Base-by-base conservation (phyloP, 495 filamentous ascomycete species). In the Neurospora sp. region DNA sequence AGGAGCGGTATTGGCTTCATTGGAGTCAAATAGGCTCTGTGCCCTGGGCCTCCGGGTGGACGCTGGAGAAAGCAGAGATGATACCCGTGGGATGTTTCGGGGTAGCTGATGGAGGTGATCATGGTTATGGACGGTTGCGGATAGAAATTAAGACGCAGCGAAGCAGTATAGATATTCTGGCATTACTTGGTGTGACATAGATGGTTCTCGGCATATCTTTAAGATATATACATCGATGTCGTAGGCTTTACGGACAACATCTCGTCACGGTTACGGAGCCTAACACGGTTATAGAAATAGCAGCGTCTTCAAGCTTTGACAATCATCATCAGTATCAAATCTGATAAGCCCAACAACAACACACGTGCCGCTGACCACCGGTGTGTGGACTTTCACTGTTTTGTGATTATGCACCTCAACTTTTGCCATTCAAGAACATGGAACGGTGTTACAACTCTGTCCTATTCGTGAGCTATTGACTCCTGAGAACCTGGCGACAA, bases 1-100 rank as follows among this genome's bases (percentile, higher is more conserved):
- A 87, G 94, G 44, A 83, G 90, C 40, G 94, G 95, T 1, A 85
- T 97, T 71, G 94, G 90, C 7, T 96, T 98, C 76, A 84, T 97
- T 78, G 87, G 85, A 71, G 89, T 97, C 35, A 97, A 94, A 80
- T 86, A 73, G 80, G 70, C 4, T 12, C 8, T 31, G 8, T 37
- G 65, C 45, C 17, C 45, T 31, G 37, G n/a, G 27, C 20, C n/a
- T 35, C 39, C 53, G 6, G n/a, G 45, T 38, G 69, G 72, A 48
- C n/a, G 39, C 22, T 38, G 27, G 9, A 48, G 3, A 31, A 38
- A 61, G 12, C 5, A 8, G 53, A 16, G 16, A 0, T 3, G 5
- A 61, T 61, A 61, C 27, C 22, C 53, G 12, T 61, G 20, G 45
- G 45, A 5, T 1, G 20, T 7, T 35, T 35, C 5, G 6, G 27